Evolutionary conservation across 2,329 filamentous ascomycete species (phyloP).

Genomic region (Exutisphaerella laricina): DNA sequence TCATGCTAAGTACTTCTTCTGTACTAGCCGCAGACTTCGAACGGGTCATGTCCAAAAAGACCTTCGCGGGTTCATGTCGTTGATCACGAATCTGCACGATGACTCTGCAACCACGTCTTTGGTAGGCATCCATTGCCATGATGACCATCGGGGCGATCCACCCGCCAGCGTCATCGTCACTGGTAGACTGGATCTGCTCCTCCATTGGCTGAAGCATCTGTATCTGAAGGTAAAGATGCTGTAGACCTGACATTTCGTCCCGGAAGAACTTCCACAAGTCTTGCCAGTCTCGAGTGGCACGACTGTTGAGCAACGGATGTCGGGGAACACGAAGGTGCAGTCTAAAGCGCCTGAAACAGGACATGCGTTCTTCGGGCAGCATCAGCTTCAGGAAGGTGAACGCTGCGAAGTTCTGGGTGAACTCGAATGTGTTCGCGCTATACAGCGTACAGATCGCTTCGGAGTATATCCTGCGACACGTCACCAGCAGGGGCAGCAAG

Average conservation of each 20-base stretch:
- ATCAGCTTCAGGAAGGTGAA: constrained; percentile 30
- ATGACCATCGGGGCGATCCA: constrained; percentile 31
- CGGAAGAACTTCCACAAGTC: constrained; percentile 30
- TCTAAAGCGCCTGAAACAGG: constrained; percentile 26
- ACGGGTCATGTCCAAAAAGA: constrained; percentile 14
- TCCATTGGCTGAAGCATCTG: constrained; percentile 29
- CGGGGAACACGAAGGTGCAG: constrained; percentile 30
- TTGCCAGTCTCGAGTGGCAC: constrained; percentile 29
- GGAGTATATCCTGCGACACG: constrained; percentile 31
- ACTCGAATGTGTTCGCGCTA: constrained; percentile 31
- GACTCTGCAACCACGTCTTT: constrained; percentile 26
- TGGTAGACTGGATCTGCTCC: constrained; percentile 24
- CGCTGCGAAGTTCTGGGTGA: constrained; percentile 30
- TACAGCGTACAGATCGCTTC: constrained; percentile 30
- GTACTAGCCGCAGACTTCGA: constrained; percentile 6
- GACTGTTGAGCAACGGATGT: constrained; percentile 28
- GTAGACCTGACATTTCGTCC: constrained; percentile 28
- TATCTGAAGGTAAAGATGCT: constrained; percentile 26
- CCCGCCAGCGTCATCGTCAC: constrained; percentile 21
- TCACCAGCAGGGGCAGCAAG: constrained; percentile 27
- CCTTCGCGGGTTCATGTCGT: constrained; percentile 22
- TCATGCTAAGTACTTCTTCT: constrained; percentile 16
- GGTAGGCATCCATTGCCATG: constrained; percentile 27
- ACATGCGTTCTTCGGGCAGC: constrained; percentile 26
- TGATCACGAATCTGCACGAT: constrained; percentile 26